A percentile compares a stretch with the other conserved stretches of the same genome.
Evolutionary conservation across 257 asterid species (phyloP).

Genomic region (Cinchona pubescens): DNA sequence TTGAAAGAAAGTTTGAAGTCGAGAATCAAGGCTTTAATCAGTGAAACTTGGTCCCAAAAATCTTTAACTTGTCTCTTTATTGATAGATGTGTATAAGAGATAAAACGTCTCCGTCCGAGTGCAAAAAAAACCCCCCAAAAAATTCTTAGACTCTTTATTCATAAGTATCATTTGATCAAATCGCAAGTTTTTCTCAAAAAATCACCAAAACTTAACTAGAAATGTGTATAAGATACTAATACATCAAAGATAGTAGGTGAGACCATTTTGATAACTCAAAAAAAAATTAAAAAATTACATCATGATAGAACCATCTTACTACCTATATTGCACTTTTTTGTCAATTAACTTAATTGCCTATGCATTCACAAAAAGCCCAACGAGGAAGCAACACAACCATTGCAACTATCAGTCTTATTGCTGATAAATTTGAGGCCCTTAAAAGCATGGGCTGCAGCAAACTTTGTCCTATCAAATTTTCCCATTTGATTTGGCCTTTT

Average conservation of each 20-base stretch:
- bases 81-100: conserved; percentile 54
- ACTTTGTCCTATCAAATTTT: conserved; percentile 55
- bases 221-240: no score
- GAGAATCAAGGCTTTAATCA: conserved; percentile 81
- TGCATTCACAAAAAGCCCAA: conserved; percentile 67
- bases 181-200: not conserved
- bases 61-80: conserved; percentile 57
- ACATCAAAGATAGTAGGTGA: not conserved
- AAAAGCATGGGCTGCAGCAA: conserved; percentile 73
- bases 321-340: no score
- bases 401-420: conserved; percentile 65
- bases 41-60: conserved; percentile 74
- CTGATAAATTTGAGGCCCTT: conserved; percentile 81
- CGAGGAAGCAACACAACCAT: conserved; percentile 73
- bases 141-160: conserved; percentile 77
- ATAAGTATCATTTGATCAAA: conserved; percentile 41
- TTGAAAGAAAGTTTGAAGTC: conserved; percentile 84
- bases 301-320: no score
- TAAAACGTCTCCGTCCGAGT: conserved; percentile 54
- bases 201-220: not conserved
- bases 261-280: not conserved
- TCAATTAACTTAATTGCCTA: conserved; percentile 63
- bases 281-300: no score
- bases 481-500: conserved; percentile 36
- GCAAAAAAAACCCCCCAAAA: conserved; percentile 72